Evolutionary conservation across 192 early-diverging fungal species (phyloP).

Genomic region (Coemansia pectinata): DNA sequence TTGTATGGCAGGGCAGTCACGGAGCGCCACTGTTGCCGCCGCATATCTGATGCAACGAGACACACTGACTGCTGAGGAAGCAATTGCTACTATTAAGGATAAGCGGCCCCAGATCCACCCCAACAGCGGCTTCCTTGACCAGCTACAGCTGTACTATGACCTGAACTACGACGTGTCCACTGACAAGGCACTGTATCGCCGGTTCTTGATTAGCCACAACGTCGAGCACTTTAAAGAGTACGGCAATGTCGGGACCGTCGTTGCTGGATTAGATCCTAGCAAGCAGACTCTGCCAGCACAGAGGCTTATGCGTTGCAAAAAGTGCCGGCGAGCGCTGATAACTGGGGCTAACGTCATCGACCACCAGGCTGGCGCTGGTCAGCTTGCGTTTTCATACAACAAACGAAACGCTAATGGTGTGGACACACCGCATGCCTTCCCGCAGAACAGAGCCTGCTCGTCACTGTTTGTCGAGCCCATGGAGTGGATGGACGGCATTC

Average conservation of each 20-base stretch:
- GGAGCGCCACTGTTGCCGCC: slow-evolving; percentile 64
- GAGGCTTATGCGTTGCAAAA: slow-evolving; percentile 57
- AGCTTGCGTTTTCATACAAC: slow-evolving; percentile 69
- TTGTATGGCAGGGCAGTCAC: slow-evolving; percentile 70
- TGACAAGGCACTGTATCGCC: slow-evolving; percentile 60
- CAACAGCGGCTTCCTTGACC: slow-evolving; percentile 65
- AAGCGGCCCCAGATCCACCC: slow-evolving; percentile 58
- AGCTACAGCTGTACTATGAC: slow-evolving; percentile 63
- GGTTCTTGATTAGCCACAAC: slow-evolving; percentile 63
- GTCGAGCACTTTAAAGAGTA: slow-evolving; percentile 59
- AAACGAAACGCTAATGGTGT: slow-evolving; percentile 62
- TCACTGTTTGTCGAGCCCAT: slow-evolving; percentile 83
- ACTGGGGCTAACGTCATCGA: slow-evolving; percentile 64
- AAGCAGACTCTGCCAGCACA: neutral
- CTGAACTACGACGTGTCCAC: slow-evolving; percentile 61
- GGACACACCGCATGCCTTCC: slow-evolving; percentile 49
- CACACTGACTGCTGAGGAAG: slow-evolving; percentile 50
- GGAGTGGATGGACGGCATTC: slow-evolving; percentile 74
- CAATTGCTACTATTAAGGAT: slow-evolving; percentile 45
- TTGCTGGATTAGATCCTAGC: slow-evolving; percentile 58
- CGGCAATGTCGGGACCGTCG: slow-evolving; percentile 60
- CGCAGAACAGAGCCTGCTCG: slow-evolving; percentile 61
- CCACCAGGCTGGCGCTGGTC: slow-evolving; percentile 70
- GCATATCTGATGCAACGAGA: slow-evolving; percentile 70
- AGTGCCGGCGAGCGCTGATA: slow-evolving; percentile 63